Conservation (phyloP, 2,329 filamentous ascomycete species). For the Aspergillus floridensis region DNA sequence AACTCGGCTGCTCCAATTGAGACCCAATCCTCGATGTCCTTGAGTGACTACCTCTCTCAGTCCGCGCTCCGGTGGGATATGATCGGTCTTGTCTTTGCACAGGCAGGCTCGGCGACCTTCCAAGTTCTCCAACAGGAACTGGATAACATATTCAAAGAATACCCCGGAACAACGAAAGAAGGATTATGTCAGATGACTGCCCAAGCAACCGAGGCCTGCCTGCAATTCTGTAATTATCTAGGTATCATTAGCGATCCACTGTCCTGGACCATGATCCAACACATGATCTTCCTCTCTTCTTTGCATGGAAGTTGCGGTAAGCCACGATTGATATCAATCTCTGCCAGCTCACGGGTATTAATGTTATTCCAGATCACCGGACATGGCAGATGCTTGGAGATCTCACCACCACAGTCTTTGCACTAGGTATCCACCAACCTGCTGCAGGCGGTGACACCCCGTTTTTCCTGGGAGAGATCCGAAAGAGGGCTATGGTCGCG, state of each 20-base stretch:
- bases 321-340: not conserved
- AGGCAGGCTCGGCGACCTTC: slow-evolving; percentile 15
- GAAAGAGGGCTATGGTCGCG: slow-evolving; percentile 38
- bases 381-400: slow-evolving; percentile 47
- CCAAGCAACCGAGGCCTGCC: slow-evolving; percentile 18
- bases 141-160: slow-evolving; percentile 1
- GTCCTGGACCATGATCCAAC: slow-evolving; percentile 16
- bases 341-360: not conserved
- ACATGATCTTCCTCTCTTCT: slow-evolving; percentile 10
- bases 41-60: slow-evolving; percentile 16
- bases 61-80: slow-evolving; percentile 19
- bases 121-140: slow-evolving; percentile 13
- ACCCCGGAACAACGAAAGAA: slow-evolving; percentile 8
- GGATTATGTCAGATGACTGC: slow-evolving; percentile 12
- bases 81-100: slow-evolving; percentile 15
- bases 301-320: slow-evolving; percentile 18
- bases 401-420: slow-evolving; percentile 42
- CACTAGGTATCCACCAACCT: slow-evolving; percentile 46
- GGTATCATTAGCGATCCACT: slow-evolving; percentile 19
- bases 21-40: slow-evolving; percentile 10
- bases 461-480: slow-evolving; percentile 36
- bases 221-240: slow-evolving; percentile 17
- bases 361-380: slow-evolving; percentile 35
- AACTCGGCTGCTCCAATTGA: slow-evolving; percentile 2
- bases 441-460: slow-evolving; percentile 19